These are phyloP conservation scores for Bryopsis sp. DNA, from an alignment of 139 green algal genomes.

Conservation along the genomic window DNA sequence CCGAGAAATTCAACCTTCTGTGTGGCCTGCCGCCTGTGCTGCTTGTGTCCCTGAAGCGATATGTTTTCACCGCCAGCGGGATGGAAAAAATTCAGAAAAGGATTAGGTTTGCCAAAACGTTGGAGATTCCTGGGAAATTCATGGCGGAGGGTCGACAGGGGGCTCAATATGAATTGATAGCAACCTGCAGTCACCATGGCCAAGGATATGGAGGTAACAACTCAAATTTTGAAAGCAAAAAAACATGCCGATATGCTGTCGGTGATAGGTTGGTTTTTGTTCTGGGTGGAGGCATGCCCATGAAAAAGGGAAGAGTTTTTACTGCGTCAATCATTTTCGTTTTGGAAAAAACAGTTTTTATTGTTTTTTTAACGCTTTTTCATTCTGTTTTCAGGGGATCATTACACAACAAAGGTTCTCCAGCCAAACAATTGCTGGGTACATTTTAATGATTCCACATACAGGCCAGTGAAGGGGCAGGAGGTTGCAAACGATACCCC, in stretches of 20 bases:
- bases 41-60: slow-evolving; percentile 8
- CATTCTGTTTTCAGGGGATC: slow-evolving; percentile 14
- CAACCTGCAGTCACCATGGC: slow-evolving; percentile 19
- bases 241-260: not conserved
- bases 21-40: not conserved
- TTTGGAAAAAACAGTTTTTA: not conserved
- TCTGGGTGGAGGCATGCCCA: not conserved
- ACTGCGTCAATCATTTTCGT: not conserved
- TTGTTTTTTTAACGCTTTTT: not conserved
- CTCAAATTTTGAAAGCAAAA: not conserved
- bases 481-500: slow-evolving; percentile 4
- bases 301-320: not conserved
- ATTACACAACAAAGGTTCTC: slow-evolving; percentile 19
- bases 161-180: slow-evolving; percentile 2
- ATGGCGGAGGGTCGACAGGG: not conserved
- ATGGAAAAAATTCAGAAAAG: slow-evolving; percentile 17
- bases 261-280: not conserved
- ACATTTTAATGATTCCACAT: slow-evolving; percentile 17
- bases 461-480: not conserved
- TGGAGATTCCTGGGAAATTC: not conserved
- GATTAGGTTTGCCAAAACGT: slow-evolving; percentile 1
- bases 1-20: slow-evolving; percentile 10
- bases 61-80: not conserved
- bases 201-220: slow-evolving; percentile 15
- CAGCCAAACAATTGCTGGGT: slow-evolving; percentile 7